phyloP scores from a whole-genome alignment of 2,329 filamentous ascomycete genomes.

The Pseudogymnoascus sp. region DNA sequence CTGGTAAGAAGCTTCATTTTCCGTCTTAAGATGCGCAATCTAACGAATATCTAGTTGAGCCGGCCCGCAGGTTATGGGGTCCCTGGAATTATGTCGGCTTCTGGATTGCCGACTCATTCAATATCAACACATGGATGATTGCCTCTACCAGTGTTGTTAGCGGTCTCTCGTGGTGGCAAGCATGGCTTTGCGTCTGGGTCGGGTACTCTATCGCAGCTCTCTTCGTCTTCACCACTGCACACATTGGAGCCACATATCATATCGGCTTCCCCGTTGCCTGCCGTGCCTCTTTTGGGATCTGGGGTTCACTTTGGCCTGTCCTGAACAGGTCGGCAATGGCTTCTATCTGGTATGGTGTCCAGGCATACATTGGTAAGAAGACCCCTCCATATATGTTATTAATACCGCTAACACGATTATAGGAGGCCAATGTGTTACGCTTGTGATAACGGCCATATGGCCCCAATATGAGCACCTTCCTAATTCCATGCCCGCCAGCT shows the following conservation, averaged over 20 bases:
- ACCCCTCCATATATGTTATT: background rate
- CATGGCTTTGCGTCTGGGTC: slow-evolving; percentile 80
- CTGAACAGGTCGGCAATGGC: slow-evolving; percentile 77
- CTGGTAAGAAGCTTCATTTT: slow-evolving; percentile 32
- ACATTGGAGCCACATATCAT: slow-evolving; percentile 81
- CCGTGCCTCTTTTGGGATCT: slow-evolving; percentile 76
- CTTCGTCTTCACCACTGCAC: slow-evolving; percentile 71
- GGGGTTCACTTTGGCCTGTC: slow-evolving; percentile 82
- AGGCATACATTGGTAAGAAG: slow-evolving; percentile 56
- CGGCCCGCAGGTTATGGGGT: slow-evolving; percentile 72
- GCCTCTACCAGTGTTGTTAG: slow-evolving; percentile 71
- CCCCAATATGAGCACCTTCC: slow-evolving; percentile 49
- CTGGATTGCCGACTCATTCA: slow-evolving; percentile 79
- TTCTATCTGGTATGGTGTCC: slow-evolving; percentile 84
- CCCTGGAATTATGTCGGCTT: slow-evolving; percentile 84
- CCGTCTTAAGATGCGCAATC: slow-evolving; percentile 16
- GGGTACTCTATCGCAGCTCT: slow-evolving; percentile 70
- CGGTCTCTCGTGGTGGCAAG: slow-evolving; percentile 86
- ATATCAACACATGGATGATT: slow-evolving; percentile 94
- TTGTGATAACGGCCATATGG: slow-evolving; percentile 88
- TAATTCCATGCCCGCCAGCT: slow-evolving; percentile 56
- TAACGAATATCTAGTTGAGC: slow-evolving; percentile 54
- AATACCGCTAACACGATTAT: background rate
- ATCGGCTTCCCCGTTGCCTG: slow-evolving; percentile 79
- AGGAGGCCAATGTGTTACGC: slow-evolving; percentile 72